Conservation (phyloP, 345 rosid genomes). For the Acer campestre region DNA sequence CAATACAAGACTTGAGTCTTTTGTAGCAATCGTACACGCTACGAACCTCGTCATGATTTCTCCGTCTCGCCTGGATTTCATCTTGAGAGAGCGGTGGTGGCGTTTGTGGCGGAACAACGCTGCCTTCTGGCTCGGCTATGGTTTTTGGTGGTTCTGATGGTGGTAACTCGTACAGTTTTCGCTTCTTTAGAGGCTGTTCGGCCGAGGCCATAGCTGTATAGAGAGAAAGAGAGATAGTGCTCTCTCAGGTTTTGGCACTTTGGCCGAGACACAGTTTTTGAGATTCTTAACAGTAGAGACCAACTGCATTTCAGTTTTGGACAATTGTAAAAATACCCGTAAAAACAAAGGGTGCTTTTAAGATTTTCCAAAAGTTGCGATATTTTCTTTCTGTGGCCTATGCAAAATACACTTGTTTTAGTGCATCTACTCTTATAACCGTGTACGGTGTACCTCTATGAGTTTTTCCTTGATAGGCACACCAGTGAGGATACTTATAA, state of each 20-base stretch:
- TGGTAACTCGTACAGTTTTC: constrained; percentile 65
- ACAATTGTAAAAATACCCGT: neutral
- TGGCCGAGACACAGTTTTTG: neutral
- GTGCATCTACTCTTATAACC: no score
- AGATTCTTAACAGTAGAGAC: neutral
- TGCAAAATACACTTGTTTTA: no score
- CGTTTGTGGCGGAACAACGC: constrained; percentile 48
- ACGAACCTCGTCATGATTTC: constrained; percentile 85
- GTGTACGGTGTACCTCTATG: no score
- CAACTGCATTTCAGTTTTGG: neutral
- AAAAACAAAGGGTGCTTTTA: neutral
- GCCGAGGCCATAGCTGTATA: constrained; percentile 53
- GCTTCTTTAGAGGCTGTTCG: constrained; percentile 94
- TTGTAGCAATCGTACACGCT: constrained; percentile 74
- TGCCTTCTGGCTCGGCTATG: constrained; percentile 25
- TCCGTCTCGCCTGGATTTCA: constrained; percentile 57
- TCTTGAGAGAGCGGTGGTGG: constrained; percentile 74
- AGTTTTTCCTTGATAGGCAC: no score
- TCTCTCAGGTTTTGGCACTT: neutral
- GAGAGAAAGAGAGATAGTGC: constrained; percentile 3
- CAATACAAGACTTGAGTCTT: constrained; percentile 66
- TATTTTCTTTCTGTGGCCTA: neutral
- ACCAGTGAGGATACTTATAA: no score
- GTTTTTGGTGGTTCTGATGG: constrained; percentile 34
- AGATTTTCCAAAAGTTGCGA: neutral